Conservation (phyloP, 108 stramenopile genomes). For the Pseudonitzschia pungens region DNA sequence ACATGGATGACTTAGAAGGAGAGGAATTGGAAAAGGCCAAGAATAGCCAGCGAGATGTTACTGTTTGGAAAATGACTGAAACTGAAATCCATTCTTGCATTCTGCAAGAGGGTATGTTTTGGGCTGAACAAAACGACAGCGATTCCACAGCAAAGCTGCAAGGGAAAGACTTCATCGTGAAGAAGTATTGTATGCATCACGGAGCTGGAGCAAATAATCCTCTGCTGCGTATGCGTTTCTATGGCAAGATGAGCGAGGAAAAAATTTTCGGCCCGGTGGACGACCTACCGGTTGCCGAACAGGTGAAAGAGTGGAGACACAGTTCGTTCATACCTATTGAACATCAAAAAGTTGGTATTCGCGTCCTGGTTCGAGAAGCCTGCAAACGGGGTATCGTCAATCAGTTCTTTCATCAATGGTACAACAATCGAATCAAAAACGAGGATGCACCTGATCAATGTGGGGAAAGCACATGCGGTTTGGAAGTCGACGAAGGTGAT, state of each 20-base stretch:
- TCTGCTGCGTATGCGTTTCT: constrained; percentile 66
- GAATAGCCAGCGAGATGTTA: constrained; percentile 14
- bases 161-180: constrained; percentile 64
- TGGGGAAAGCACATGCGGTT: not conserved
- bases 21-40: constrained; percentile 1
- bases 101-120: constrained; percentile 21
- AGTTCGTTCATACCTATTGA: constrained; percentile 27
- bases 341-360: constrained; percentile 43
- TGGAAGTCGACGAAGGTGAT: constrained; percentile 8
- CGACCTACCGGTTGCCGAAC: constrained; percentile 50
- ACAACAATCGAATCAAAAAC: constrained; percentile 2
- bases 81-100: constrained; percentile 19
- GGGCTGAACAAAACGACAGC: constrained; percentile 14
- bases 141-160: constrained; percentile 22
- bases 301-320: constrained; percentile 29
- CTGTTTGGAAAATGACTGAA: constrained; percentile 21
- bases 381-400: constrained; percentile 38
- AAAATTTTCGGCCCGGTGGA: constrained; percentile 29
- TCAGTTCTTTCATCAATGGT: constrained; percentile 50
- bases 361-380: constrained; percentile 52
- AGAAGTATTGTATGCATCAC: constrained; percentile 62
- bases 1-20: constrained; percentile 19
- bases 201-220: constrained; percentile 72
- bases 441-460: constrained; percentile 10
- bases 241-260: constrained; percentile 42